Conservation (phyloP, 768 basidiomycete species). For the Termitomyces sp. region DNA sequence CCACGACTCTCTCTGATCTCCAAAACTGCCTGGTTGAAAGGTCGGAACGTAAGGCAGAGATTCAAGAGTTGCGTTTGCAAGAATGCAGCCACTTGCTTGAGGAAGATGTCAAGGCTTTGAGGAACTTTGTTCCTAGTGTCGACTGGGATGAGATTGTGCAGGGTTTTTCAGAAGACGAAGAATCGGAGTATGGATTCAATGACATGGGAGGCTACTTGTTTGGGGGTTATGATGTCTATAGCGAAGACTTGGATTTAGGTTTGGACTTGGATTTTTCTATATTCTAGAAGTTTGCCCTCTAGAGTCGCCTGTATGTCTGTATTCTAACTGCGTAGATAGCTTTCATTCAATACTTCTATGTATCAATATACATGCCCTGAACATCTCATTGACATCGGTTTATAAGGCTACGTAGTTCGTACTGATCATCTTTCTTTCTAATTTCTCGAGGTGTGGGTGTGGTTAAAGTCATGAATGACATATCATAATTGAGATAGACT, state of each 20-base stretch:
- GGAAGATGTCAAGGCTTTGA: slow-evolving; percentile 23
- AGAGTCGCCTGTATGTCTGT: not conserved
- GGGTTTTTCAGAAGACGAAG: slow-evolving; percentile 17
- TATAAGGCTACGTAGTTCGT: not conserved
- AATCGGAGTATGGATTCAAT: slow-evolving; percentile 13
- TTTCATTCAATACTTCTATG: not conserved
- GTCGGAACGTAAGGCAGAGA: slow-evolving; percentile 25
- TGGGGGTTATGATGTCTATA: slow-evolving; percentile 10
- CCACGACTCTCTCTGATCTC: slow-evolving; percentile 9
- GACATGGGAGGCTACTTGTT: slow-evolving; percentile 16
- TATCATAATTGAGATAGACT: not conserved
- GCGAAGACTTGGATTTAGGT: slow-evolving; percentile 9
- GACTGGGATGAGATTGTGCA: slow-evolving; percentile 31
- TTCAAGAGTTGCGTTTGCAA: slow-evolving; percentile 25
- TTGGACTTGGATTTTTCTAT: slow-evolving; percentile 7
- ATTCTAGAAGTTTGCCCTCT: not conserved
- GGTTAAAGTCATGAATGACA: not conserved
- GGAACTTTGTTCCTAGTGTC: slow-evolving; percentile 28
- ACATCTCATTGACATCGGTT: not conserved
- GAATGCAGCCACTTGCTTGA: slow-evolving; percentile 23
- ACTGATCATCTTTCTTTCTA: not conserved
- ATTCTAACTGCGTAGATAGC: not conserved
- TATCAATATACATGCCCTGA: not conserved
- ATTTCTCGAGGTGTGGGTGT: not conserved
- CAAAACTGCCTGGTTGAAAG: slow-evolving; percentile 28